A percentile compares a stretch with the other conserved stretches of the same genome.
phyloP scores from a whole-genome alignment of 805 yeast genomes.

The Candida ponderosae region DNA sequence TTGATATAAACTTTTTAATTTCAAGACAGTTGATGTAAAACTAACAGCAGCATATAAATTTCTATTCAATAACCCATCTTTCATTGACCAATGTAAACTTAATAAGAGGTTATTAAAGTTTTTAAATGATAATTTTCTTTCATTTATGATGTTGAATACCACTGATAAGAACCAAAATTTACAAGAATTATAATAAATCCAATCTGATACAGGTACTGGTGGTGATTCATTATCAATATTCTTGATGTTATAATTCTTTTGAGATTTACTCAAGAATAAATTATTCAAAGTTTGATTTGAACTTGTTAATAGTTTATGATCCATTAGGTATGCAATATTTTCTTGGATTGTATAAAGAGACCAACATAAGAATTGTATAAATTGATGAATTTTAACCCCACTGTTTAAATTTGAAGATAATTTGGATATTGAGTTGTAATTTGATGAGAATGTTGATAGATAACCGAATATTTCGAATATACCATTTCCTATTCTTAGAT shows the following conservation, averaged over 20 bases:
- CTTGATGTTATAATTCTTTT: too few relatives aligned
- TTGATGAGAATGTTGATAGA: constrained; percentile 7
- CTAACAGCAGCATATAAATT: not conserved
- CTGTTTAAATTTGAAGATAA: constrained; percentile 3
- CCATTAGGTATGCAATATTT: constrained; percentile 11
- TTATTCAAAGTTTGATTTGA: constrained; percentile 1
- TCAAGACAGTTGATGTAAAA: not conserved
- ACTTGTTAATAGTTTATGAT: constrained; percentile 11
- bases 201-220: constrained; percentile 9
- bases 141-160: too few relatives aligned
- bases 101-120: too few relatives aligned
- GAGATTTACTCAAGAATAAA: constrained; percentile 4
- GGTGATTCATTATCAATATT: too few relatives aligned
- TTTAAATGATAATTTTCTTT: not conserved
- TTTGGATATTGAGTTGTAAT: constrained; percentile 10
- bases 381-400: constrained; percentile 5
- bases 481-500: constrained; percentile 12
- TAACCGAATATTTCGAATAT: constrained; percentile 14
- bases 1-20: too few relatives aligned
- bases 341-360: constrained; percentile 11
- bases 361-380: constrained; percentile 8
- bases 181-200: constrained; percentile 16
- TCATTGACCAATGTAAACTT: not conserved
- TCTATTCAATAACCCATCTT: not conserved
- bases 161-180: constrained; percentile 8